phyloP scores from a whole-genome alignment of 2,329 filamentous ascomycete genomes.

The Aureobasidium sp. region DNA sequence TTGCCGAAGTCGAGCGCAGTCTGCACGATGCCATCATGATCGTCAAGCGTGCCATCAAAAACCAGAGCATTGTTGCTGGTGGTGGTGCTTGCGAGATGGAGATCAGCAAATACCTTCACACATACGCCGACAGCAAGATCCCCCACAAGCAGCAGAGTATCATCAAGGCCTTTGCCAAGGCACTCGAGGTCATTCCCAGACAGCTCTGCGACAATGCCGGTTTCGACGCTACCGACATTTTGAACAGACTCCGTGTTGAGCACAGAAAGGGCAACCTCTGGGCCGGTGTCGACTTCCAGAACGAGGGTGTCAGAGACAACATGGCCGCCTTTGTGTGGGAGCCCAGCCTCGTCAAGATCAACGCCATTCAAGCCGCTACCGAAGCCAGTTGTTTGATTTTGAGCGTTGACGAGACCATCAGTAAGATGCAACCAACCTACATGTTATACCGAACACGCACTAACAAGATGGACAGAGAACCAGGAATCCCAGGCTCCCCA shows the following conservation, averaged over 20 bases:
- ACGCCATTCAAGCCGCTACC: conserved; percentile 90
- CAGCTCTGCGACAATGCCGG: conserved; percentile 98
- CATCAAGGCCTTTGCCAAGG: conserved; percentile 96
- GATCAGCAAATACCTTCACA: conserved; percentile 84
- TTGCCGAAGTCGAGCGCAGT: conserved; percentile 94
- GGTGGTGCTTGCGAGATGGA: conserved; percentile 97
- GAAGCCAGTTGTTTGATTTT: conserved; percentile 94
- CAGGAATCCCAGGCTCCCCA: conserved; percentile 84
- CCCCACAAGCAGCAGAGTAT: conserved; percentile 93
- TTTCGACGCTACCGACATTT: conserved; percentile 95
- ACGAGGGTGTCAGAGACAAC: conserved; percentile 90
- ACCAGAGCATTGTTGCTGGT: conserved; percentile 88
- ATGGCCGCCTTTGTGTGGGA: conserved; percentile 97
- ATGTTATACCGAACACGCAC: neutral
- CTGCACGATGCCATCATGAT: conserved; percentile 99
- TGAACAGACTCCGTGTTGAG: conserved; percentile 92
- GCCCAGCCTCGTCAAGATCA: conserved; percentile 89
- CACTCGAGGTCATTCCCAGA: conserved; percentile 89
- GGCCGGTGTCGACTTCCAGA: conserved; percentile 91
- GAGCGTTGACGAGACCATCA: conserved; percentile 96
- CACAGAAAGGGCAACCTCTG: conserved; percentile 87
- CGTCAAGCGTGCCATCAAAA: conserved; percentile 94
- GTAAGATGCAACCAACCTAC: conserved; percentile 20
- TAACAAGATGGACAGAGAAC: conserved; percentile 42
- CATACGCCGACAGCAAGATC: conserved; percentile 85